Base-by-base conservation (phyloP, 2,329 filamentous ascomycete genomes). In the Penicillium polonicum region DNA sequence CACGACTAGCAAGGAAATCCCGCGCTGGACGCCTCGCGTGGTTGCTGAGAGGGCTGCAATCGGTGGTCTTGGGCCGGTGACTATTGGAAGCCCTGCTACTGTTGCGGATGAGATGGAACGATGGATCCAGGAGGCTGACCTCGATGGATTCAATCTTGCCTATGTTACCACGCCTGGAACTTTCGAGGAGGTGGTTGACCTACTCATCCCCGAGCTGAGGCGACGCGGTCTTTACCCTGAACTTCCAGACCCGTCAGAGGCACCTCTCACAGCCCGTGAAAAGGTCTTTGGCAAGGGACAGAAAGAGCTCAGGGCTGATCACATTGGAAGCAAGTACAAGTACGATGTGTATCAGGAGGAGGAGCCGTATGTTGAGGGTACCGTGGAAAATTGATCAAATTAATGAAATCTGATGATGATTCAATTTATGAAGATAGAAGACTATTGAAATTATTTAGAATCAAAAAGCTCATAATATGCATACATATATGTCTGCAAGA, bases 211-310 rank as follows among this genome's bases (percentile, higher is more conserved):
- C 0, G 80, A 82, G 64, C 63, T 82, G 58, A 68, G 77, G 52
- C 70, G 70, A 19, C 67, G 79, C 6, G 76, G 75, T 2, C 33
- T 78, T 38, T 79, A 78, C 55, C 69, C 74, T 5, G 74, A 77
- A 29, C 73, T 76, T 17, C 63, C 67, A n/a, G 43, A 45, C 17
- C 23, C 48, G 2, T 65, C 55, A 8, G 65, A 62, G 13, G 65
- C 68, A 48, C 53, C 60, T 19, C 53, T 82, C 27, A 85, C 82
- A 2, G 79, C 80, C 0, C 74, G 85, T 19, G 86, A 88, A 72
- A 87, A 83, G 72, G 74, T 88, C 0, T 88, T 87, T 68, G 85
- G 85, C 0, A 77, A 76, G 59, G 86, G 85, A 0, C 85, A 88
- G 68, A 78, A 71, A 6, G 75, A 78, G 15, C 66, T 88, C 58